Base-by-base conservation (phyloP, 225 moss, liverwort and hornwort genomes). In the Climacium dendroides region DNA sequence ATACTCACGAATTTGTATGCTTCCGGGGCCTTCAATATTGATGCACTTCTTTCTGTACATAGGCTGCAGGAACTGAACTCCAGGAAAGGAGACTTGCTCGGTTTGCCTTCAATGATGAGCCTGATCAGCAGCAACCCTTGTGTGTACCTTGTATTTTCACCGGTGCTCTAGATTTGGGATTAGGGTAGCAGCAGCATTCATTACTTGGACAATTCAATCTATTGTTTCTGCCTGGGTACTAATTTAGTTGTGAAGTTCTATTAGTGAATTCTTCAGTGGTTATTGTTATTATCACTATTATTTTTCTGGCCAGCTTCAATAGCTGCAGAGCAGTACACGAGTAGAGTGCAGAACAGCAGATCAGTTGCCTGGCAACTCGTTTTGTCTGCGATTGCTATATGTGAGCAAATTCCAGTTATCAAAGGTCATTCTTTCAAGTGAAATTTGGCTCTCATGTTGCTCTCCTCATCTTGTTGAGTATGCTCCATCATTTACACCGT, bases 171-270 rank as follows among this genome's bases (percentile, higher is more conserved):
- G 89, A 72, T 83, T 66, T 75, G 62, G 89, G 67, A 64, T 90
- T 79, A 50, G 34, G 32, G 32, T 80, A 80, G 80, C 80, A 80
- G 87, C 76, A 89, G 83, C 82, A 89, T 89, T 87, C 53, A 81
- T 90, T 86, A 83, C 86, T 85, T 86, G 88, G 81, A 90, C 41
- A 84, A 90, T 85, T 89, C 65, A 91, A 83, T 83, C 83, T 90
- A 89, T 89, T 90, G 90, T 87, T 73, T 90, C 87, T 92, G 58
- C 84, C 80, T 86, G 64, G 86, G 58, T 85, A 75, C 39, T 77
- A 69, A 84, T 91, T 80, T 92, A 90, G 86, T 78, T 59, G 67
- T 81, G 61, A 87, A 79, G 85, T 41, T 86, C 79, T 79, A 57
- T 17, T 87, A 71, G 80, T 72, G 76, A 70, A 81, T 85, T 74